Percentiles rank a stretch among this genome's conserved stretches.
Evolutionary conservation across 306 rosid genomes (phyloP).

Genomic region (Rosa lucieae): DNA sequence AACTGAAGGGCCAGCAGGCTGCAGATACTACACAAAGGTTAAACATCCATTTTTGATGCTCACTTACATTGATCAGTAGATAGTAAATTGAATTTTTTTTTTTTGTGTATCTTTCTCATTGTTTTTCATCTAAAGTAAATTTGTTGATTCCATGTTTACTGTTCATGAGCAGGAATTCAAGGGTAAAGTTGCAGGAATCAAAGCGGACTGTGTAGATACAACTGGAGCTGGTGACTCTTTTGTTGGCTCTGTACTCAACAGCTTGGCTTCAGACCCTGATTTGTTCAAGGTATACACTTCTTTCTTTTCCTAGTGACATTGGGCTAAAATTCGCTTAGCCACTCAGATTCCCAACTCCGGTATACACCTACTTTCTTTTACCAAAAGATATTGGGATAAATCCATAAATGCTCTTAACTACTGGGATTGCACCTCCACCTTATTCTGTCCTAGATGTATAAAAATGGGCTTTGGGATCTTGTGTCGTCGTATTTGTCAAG

Average conservation of each 20-base stretch:
- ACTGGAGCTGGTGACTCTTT: conserved; percentile 96
- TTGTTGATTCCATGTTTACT: not conserved
- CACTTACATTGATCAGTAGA: not conserved
- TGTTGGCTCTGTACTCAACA: conserved; percentile 64
- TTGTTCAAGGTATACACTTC: conserved; percentile 47
- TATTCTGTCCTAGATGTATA: not conserved
- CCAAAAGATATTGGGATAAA: not conserved
- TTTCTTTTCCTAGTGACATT: not conserved
- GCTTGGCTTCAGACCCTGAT: conserved; percentile 55
- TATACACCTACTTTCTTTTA: not conserved
- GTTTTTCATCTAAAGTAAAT: not conserved
- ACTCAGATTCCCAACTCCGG: not conserved
- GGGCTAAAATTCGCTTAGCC: not conserved
- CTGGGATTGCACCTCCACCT: not conserved
- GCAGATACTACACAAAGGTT: conserved; percentile 72
- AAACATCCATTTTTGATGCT: conserved; percentile 8
- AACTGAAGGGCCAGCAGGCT: conserved; percentile 56
- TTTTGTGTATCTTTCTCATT: not conserved
- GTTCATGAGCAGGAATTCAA: conserved; percentile 48
- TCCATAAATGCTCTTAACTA: not conserved
- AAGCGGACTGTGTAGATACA: conserved; percentile 69
- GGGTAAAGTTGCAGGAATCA: conserved; percentile 69
- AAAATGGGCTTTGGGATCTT: not conserved
- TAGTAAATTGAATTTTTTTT: not conserved
- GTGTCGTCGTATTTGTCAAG: not conserved